phyloP scores from a whole-genome alignment of 371 early-diverging fungal genomes.

The Saksenaea vasiformis region DNA sequence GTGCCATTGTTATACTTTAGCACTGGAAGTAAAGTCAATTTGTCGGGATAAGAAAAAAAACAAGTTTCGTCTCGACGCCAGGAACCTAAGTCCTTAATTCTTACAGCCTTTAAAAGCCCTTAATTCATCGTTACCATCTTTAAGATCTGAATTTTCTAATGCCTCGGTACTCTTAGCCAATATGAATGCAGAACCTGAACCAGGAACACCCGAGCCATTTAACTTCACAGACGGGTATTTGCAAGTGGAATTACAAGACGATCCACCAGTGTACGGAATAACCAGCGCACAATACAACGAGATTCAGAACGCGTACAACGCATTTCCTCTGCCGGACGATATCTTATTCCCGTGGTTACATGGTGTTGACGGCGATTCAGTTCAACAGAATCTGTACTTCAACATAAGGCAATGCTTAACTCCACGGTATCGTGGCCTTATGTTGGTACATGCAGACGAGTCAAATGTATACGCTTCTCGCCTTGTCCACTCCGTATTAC shows the following conservation, averaged over 20 bases:
- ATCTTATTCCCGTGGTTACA: slow-evolving; percentile 70
- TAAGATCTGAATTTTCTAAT: slow-evolving; percentile 1
- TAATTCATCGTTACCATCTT: not conserved
- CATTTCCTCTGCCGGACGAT: slow-evolving; percentile 53
- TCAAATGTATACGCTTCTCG: slow-evolving; percentile 13
- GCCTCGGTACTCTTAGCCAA: not conserved
- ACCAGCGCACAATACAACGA: slow-evolving; percentile 19
- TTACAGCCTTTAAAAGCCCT: not conserved
- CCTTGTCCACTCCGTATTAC: slow-evolving; percentile 25
- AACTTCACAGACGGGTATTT: slow-evolving; percentile 15
- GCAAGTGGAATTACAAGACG: slow-evolving; percentile 1
- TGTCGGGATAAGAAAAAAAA: slow-evolving; percentile 1
- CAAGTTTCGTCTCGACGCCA: not conserved
- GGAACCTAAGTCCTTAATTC: not conserved
- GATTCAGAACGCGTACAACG: slow-evolving; percentile 25
- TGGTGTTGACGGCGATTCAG: slow-evolving; percentile 58
- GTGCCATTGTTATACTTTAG: not conserved
- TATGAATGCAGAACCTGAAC: not conserved
- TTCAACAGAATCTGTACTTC: slow-evolving; percentile 61
- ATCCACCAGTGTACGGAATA: slow-evolving; percentile 14
- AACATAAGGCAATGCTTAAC: slow-evolving; percentile 46
- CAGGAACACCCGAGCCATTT: slow-evolving; percentile 9
- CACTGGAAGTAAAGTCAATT: not conserved
- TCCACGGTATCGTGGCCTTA: slow-evolving; percentile 49
- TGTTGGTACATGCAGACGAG: slow-evolving; percentile 43